Conservation (phyloP, 805 yeast genomes). For the Saccharomyces paradoxus region DNA sequence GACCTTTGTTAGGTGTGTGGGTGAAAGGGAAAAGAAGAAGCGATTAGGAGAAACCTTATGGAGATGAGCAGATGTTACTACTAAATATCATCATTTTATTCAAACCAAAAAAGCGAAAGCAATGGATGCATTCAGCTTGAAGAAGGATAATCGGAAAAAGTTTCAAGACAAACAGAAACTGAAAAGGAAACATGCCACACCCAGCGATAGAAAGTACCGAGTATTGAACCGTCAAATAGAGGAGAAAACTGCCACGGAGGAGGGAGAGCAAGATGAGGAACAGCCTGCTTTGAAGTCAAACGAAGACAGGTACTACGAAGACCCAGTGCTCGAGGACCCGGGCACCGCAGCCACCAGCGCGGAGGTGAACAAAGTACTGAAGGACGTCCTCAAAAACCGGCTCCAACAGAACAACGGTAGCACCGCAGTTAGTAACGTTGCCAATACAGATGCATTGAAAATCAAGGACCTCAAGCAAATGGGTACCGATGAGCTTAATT, state of each 20-base stretch:
- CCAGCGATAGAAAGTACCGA: constrained; percentile 31
- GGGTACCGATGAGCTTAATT: constrained; percentile 16
- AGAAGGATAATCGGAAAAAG: constrained; percentile 36
- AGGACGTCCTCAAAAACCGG: constrained; percentile 5
- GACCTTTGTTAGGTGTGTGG: neutral
- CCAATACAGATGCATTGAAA: constrained; percentile 6
- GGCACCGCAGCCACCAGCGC: constrained; percentile 6
- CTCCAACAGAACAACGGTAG: constrained; percentile 1
- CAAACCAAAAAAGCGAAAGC: neutral
- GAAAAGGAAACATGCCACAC: constrained; percentile 33
- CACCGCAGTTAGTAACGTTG: neutral
- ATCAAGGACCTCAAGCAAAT: constrained; percentile 16
- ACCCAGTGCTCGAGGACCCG: constrained; percentile 8
- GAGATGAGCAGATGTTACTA: neutral
- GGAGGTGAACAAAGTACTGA: constrained; percentile 11
- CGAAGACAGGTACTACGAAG: constrained; percentile 19
- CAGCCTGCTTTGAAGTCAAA: constrained; percentile 4
- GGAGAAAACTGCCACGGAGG: constrained; percentile 17
- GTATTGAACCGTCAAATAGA: constrained; percentile 15
- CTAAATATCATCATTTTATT: neutral
- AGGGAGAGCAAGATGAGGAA: constrained; percentile 10
- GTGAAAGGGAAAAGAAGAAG: neutral
- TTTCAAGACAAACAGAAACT: constrained; percentile 35
- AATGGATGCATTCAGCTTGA: constrained; percentile 27
- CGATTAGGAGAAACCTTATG: neutral